Evolutionary conservation across 2,329 filamentous ascomycete species (phyloP), one percentile per base, ranked within the genome.

Genomic region (Apiospora pterosperma): DNA sequence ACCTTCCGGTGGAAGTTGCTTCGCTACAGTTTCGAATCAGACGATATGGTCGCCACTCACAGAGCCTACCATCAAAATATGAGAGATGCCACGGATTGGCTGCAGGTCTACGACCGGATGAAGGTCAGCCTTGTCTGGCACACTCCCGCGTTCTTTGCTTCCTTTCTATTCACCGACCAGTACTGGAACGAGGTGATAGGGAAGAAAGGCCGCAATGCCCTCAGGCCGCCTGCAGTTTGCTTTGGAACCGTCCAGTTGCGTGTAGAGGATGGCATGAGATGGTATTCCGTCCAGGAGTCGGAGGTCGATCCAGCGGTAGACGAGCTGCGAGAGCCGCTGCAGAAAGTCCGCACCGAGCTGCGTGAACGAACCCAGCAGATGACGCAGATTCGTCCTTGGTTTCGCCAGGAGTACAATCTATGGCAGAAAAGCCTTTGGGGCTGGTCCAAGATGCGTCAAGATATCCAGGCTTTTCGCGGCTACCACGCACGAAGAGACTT

Each of bases 61-160:
- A 21, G 28, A n/a, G 5, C 0, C 25, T 55, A 55, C 48, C 5
- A 5, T 2, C 16, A 34, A 5, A 19, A 7, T 16, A 16, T 16
- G 8, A 34, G 7, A n/a, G 48, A 55, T 55, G 48, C 28, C 10
- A 1, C 11, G 28, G 16, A n/a, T 19, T 0, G 2, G 19, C 5
- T 1, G 16, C 5, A 4, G 5, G 2, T 52, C 3, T 1, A n/a
- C 3, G 12, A 5, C 0, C 8, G 7, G 16, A 8, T 3, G 14
- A 10, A 4, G 6, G 12, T 10, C 48, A 10, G 21, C 4, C 8
- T n/a, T 11, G 1, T 12, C 14, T 55, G 48, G 48, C 48, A 34
- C 11, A 11, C 6, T 19, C 48, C 48, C 12, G 28, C 48, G 1
- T 55, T 55, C 28, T 55, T n/a, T 28, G 7, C 28, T n/a, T 7